Evolutionary conservation across 768 basidiomycete species (phyloP), one percentile per base, ranked within the genome.

Genomic region (Tulasnella sp.): DNA sequence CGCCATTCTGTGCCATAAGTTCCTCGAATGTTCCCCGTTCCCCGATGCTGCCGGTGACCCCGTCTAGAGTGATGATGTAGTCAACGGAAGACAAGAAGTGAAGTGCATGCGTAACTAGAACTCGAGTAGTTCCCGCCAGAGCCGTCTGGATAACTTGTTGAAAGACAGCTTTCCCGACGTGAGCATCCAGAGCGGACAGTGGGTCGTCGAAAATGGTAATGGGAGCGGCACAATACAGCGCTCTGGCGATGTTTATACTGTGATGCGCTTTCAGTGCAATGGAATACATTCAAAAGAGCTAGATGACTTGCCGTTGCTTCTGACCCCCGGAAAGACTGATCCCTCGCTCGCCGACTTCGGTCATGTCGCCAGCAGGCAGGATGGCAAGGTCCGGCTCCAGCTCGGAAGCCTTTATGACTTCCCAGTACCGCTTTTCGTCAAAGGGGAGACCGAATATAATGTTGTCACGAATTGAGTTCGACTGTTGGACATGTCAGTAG

Each of bases 181-280:
- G 90, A 0, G 93, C 90, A 81, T 95, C 94, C 10, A 95, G 91
- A 0, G 94, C 93, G 46, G 91, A 90, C 44, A 95, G 88, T 21
- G 94, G 92, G 83, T 96, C 94, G 82, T 96, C 94, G 39, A 95
- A 87, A 19, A 95, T 88, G 58, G 94, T 90, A 76, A 95, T 88
- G 79, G 94, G 92, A 0, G 92, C 88, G 0, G 88, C 85, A 3
- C 92, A 91, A 82, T 95, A 96, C 1, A 92, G 91, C 0, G 93
- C 93, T 38, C 94, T 87, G 0, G 94, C 94, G 34, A 94, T 92
- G 90, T 52, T 92, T 92, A 89, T 92, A 82, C n/a, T 83, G 81
- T 34, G 58, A 24, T 78, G 27, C 18, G 27, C 34, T 58, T 58
- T 77, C 56, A 77, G 56, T 16, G 31, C 2, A 31, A 77, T 58